Evolutionary conservation across 208 protist species (phyloP).

Genomic region (Trypanosoma cruzi): DNA sequence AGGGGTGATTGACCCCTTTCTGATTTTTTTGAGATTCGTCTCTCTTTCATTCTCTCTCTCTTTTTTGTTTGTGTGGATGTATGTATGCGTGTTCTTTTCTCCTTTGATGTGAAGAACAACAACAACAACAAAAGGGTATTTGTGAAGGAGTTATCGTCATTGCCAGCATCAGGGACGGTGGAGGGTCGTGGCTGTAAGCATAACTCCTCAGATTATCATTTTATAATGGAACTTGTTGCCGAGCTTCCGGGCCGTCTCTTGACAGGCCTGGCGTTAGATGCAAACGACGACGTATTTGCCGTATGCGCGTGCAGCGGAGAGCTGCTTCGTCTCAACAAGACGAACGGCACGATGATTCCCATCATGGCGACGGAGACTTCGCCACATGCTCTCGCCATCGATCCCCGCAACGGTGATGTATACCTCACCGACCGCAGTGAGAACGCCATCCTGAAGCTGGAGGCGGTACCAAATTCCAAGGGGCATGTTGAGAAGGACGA

Average conservation of each 20-base stretch:
- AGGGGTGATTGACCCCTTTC: too few relatives aligned
- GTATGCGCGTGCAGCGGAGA: slow-evolving; percentile 56
- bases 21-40: too few relatives aligned
- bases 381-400: slow-evolving; percentile 29
- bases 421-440: slow-evolving; percentile 38
- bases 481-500: background rate
- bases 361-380: slow-evolving; percentile 36
- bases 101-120: background rate
- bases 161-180: background rate
- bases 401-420: slow-evolving; percentile 31
- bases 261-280: slow-evolving; percentile 38
- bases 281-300: slow-evolving; percentile 39
- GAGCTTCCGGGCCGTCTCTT: slow-evolving; percentile 41
- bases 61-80: background rate
- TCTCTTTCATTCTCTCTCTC: background rate
- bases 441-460: slow-evolving; percentile 30
- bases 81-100: background rate
- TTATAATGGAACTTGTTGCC: slow-evolving; percentile 48
- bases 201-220: background rate
- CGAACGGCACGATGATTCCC: slow-evolving; percentile 16
- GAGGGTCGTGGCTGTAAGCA: background rate
- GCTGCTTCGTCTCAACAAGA: slow-evolving; percentile 35
- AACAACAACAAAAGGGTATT: background rate
- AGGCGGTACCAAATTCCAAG: background rate
- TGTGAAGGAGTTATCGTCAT: background rate